phyloP scores from a whole-genome alignment of 2,329 filamentous ascomycete species.

The Aspergillus versicolor region DNA sequence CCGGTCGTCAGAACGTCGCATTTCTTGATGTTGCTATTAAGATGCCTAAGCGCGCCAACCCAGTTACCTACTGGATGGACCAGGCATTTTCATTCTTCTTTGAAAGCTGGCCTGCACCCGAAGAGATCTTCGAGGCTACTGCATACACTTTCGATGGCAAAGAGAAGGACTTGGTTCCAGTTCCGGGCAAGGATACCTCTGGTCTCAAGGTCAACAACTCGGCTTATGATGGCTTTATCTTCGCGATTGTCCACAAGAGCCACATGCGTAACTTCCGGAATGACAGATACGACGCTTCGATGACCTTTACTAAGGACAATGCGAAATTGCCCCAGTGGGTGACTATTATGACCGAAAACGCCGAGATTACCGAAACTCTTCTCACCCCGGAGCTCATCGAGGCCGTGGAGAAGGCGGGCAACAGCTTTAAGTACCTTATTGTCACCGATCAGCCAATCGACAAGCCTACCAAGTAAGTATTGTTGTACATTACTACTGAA shows the following conservation, averaged over 20 bases:
- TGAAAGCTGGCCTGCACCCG: slow-evolving; percentile 68
- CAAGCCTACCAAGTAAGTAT: slow-evolving; percentile 77
- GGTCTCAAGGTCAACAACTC: slow-evolving; percentile 53
- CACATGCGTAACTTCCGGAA: slow-evolving; percentile 86
- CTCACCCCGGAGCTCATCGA: slow-evolving; percentile 84
- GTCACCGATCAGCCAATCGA: slow-evolving; percentile 86
- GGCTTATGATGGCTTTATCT: slow-evolving; percentile 86
- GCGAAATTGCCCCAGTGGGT: slow-evolving; percentile 84
- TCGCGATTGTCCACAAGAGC: slow-evolving; percentile 93
- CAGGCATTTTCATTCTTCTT: slow-evolving; percentile 70
- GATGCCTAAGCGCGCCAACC: slow-evolving; percentile 85
- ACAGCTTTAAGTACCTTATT: slow-evolving; percentile 81
- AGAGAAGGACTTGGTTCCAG: slow-evolving; percentile 74
- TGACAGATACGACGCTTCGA: slow-evolving; percentile 88
- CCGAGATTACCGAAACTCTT: slow-evolving; percentile 85
- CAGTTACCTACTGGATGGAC: slow-evolving; percentile 67
- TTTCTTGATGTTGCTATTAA: slow-evolving; percentile 84
- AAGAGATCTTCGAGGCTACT: slow-evolving; percentile 72
- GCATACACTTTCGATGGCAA: slow-evolving; percentile 90
- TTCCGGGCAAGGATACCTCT: slow-evolving; percentile 62
- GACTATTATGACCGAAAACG: slow-evolving; percentile 95
- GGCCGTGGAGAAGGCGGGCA: slow-evolving; percentile 74
- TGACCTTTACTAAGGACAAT: slow-evolving; percentile 91
- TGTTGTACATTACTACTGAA: not conserved
- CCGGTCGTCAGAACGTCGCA: slow-evolving; percentile 87